Percentiles rank a stretch among this genome's conserved stretches.
These are phyloP conservation scores for Picea abies DNA, from an alignment of 83 land plant species.

Conservation along the genomic window DNA sequence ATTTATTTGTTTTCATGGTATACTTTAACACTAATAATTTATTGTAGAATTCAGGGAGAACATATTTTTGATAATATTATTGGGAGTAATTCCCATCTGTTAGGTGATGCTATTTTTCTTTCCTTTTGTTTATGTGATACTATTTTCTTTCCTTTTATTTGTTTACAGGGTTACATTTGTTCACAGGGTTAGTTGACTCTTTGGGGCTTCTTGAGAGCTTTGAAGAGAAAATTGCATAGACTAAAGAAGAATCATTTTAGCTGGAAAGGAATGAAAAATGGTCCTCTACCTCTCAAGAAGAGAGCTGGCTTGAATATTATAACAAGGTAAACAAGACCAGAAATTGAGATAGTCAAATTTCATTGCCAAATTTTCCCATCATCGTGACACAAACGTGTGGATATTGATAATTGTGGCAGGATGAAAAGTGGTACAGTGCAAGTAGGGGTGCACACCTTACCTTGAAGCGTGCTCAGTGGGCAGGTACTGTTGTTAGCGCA, in stretches of 20 bases:
- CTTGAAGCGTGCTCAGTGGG: slow-evolving; percentile 91
- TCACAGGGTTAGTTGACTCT: slow-evolving; percentile 80
- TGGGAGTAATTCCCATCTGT: background rate
- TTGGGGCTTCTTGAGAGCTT: slow-evolving; percentile 66
- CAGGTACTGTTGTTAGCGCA: slow-evolving; percentile 68
- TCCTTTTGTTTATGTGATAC: background rate
- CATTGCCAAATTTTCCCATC: no score
- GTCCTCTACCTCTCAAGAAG: slow-evolving; percentile 92
- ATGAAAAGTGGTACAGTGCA: slow-evolving; percentile 87
- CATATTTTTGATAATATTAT: background rate
- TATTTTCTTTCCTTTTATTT: background rate
- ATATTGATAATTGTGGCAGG: slow-evolving; percentile 34
- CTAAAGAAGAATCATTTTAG: slow-evolving; percentile 84
- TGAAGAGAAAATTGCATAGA: slow-evolving; percentile 67
- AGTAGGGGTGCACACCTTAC: slow-evolving; percentile 94
- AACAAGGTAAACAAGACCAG: slow-evolving; percentile 57
- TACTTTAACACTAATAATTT: background rate
- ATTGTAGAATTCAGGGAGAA: background rate
- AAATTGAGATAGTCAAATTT: background rate
- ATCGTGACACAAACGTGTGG: background rate
- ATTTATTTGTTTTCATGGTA: no score
- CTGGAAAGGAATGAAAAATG: slow-evolving; percentile 96
- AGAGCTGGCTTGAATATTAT: slow-evolving; percentile 96
- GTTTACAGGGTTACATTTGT: slow-evolving; percentile 48
- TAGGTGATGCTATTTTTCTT: no score